Percentiles rank a stretch among this genome's conserved stretches.
Evolutionary conservation across 2,329 filamentous ascomycete species (phyloP).

Genomic region (Dendrostoma leiphaemia): DNA sequence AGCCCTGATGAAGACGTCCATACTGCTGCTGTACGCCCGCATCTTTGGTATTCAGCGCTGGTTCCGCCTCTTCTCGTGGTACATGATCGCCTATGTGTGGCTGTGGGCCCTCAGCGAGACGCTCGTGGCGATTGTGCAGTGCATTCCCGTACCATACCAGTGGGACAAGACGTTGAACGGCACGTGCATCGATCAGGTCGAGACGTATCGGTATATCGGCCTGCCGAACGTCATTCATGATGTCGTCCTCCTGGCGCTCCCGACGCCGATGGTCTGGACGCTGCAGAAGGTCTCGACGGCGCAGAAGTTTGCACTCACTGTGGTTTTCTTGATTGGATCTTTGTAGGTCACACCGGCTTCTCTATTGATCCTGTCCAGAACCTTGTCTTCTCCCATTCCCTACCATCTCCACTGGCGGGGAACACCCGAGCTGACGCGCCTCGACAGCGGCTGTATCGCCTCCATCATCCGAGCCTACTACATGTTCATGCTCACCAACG

Average conservation of each 20-base stretch:
- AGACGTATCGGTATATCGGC: background rate
- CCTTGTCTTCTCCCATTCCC: background rate
- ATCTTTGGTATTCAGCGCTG: background rate
- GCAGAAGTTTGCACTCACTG: background rate
- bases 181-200: background rate
- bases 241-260: background rate
- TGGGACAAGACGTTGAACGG: background rate
- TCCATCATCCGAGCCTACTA: slow-evolving; percentile 9
- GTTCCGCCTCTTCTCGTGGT: background rate
- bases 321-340: background rate
- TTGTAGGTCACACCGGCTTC: slow-evolving; percentile 3
- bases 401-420: too few species aligned
- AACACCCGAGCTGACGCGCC: too few species aligned
- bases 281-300: background rate
- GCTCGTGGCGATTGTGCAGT: background rate
- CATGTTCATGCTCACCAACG: background rate
- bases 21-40: slow-evolving; percentile 1
- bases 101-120: slow-evolving; percentile 1
- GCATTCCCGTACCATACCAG: background rate
- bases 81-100: slow-evolving; percentile 1
- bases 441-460: slow-evolving; percentile 3
- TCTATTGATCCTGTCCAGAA: too few species aligned
- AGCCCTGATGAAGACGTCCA: slow-evolving; percentile 1
- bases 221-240: slow-evolving; percentile 2
- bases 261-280: slow-evolving; percentile 2